Conservation (phyloP, 2,329 filamentous ascomycete species). For the Diaporthe citriasiana region DNA sequence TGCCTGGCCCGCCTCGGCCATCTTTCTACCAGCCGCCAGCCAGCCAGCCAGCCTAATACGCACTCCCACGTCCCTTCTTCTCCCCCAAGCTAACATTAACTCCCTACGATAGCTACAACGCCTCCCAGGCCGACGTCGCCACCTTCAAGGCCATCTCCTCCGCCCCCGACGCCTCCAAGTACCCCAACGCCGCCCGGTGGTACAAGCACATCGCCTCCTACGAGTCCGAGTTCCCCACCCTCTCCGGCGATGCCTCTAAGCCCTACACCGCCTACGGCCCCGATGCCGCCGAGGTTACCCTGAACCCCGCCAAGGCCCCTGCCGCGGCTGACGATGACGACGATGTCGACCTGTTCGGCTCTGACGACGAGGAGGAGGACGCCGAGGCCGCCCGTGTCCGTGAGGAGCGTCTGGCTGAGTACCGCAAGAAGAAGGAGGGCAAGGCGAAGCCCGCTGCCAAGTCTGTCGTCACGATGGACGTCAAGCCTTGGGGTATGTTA, state of each 20-base stretch:
- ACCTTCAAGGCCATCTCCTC: constrained; percentile 90
- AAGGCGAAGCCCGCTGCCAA: constrained; percentile 95
- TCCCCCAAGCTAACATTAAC: constrained; percentile 18
- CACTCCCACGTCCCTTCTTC: not conserved
- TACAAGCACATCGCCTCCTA: constrained; percentile 98
- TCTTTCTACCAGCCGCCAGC: not conserved
- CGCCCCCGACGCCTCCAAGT: constrained; percentile 85
- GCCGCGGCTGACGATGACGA: constrained; percentile 81
- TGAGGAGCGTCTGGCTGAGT: constrained; percentile 91
- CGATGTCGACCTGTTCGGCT: constrained; percentile 93
- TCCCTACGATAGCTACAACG: constrained; percentile 61
- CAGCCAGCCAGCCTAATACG: not conserved
- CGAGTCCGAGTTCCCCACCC: constrained; percentile 91
- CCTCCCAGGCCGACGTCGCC: constrained; percentile 96
- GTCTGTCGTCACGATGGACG: constrained; percentile 94
- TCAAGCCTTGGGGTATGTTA: constrained; percentile 97
- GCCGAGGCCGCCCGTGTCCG: constrained; percentile 86
- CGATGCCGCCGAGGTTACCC: constrained; percentile 79
- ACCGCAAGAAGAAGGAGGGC: constrained; percentile 96
- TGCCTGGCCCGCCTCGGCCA: not conserved
- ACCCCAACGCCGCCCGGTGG: constrained; percentile 95
- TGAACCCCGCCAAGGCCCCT: constrained; percentile 89
- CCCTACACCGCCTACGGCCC: constrained; percentile 92
- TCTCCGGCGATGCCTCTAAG: constrained; percentile 92
- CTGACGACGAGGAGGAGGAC: constrained; percentile 94